Evolutionary conservation across 129 eudicot genomes (phyloP).

Genomic region (Chrysanthemum lavandulifolium): DNA sequence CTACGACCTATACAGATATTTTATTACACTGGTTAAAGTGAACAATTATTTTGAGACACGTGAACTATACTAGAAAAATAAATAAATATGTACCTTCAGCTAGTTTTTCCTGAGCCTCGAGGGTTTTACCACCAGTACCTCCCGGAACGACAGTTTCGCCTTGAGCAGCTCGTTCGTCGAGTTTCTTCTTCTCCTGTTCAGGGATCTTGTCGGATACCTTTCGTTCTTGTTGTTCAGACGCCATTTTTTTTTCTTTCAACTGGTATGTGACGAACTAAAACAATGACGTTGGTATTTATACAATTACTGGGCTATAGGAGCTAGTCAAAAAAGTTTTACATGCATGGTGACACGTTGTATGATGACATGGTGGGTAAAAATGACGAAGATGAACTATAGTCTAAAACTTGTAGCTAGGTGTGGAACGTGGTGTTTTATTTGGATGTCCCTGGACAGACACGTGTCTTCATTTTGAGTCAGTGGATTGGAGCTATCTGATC

Average conservation of each 20-base stretch:
- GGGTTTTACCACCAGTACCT: slow-evolving; percentile 33
- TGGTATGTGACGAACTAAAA: background rate
- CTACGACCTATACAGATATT: slow-evolving; percentile 7
- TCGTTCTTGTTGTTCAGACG: slow-evolving; percentile 31
- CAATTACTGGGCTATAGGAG: background rate
- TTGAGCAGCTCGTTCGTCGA: slow-evolving; percentile 36
- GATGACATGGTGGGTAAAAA: slow-evolving; percentile 21
- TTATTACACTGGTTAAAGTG: background rate
- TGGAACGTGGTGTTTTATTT: too few relatives aligned
- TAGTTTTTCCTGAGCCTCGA: slow-evolving; percentile 39
- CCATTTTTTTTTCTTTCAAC: slow-evolving; percentile 10
- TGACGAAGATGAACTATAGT: slow-evolving; percentile 7
- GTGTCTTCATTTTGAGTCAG: too few relatives aligned
- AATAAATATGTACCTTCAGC: slow-evolving; percentile 29
- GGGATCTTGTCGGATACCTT: slow-evolving; percentile 28
- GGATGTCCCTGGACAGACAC: too few relatives aligned
- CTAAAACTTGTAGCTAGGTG: too few relatives aligned
- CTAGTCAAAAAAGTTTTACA: slow-evolving; percentile 9
- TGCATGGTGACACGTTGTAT: slow-evolving; percentile 33
- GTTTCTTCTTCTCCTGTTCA: slow-evolving; percentile 31
- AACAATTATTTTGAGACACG: background rate
- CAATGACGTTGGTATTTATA: background rate
- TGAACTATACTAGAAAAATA: background rate
- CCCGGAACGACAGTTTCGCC: slow-evolving; percentile 36
- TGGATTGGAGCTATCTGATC: too few relatives aligned